Evolutionary conservation across 1,139 yeast species (phyloP).

Genomic region (Saccharomycopsis hybrid): DNA sequence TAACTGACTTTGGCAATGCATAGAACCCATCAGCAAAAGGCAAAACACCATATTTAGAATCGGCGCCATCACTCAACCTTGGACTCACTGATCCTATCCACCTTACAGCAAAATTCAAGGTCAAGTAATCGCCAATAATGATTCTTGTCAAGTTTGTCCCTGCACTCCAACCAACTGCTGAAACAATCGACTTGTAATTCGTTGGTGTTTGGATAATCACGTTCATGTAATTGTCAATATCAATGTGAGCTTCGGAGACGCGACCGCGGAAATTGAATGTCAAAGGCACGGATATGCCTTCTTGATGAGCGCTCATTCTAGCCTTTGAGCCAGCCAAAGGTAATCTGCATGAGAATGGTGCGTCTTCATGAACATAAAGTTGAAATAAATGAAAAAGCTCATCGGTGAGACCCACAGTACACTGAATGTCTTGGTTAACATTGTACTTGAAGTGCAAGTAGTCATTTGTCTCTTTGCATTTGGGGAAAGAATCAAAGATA

Average conservation of each 20-base stretch:
- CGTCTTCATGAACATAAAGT: constrained; percentile 69
- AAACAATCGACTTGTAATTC: constrained; percentile 37
- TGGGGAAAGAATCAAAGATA: constrained; percentile 52
- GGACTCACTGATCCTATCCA: constrained; percentile 37
- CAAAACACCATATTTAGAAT: background rate
- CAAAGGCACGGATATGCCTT: constrained; percentile 48
- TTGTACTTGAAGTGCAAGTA: constrained; percentile 52
- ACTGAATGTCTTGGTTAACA: constrained; percentile 45
- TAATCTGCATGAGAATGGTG: constrained; percentile 64
- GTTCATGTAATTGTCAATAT: constrained; percentile 56
- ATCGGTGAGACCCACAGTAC: constrained; percentile 61
- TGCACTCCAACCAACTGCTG: constrained; percentile 56
- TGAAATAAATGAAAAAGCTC: constrained; percentile 68
- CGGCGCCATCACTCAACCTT: background rate
- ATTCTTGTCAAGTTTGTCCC: constrained; percentile 55
- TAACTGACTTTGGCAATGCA: constrained; percentile 6
- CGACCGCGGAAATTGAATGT: constrained; percentile 63
- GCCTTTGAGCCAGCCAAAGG: constrained; percentile 41
- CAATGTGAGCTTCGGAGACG: constrained; percentile 63
- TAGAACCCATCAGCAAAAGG: constrained; percentile 17
- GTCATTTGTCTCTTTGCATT: constrained; percentile 56
- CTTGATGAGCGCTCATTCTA: constrained; percentile 40
- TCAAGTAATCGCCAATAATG: constrained; percentile 59
- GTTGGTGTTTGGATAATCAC: constrained; percentile 43
- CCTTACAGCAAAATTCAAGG: constrained; percentile 50